Base-by-base conservation (phyloP, 805 yeast genomes). In the Lipomyces mesembrius region DNA sequence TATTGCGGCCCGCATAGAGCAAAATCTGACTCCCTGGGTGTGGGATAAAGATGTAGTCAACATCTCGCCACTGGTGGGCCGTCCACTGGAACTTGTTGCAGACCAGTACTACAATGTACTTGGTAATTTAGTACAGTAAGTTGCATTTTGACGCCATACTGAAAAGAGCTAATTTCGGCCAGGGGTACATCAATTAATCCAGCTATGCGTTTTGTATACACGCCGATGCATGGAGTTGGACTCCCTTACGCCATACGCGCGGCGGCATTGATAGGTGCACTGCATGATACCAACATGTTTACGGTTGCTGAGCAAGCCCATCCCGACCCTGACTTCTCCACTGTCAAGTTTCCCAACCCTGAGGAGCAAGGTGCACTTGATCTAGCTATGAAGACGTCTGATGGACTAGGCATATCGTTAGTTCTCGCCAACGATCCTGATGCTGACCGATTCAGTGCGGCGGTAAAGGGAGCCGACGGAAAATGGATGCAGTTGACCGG, bases 221-320 rank as follows among this genome's bases (percentile, higher is more conserved):
- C 98, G 0, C 96, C 98, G 27, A 87, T 94, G 88, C 98, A 94
- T 77, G 99, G 99, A 9, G 97, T 94, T 7, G 99, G 99, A 0
- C 79, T 82, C 32, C 88, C 87, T 56, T 84, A 87, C 32, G 87
- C 89, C 53, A 74, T 75, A 3, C 75, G 79, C 55, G 79, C 86
- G 0, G 74, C 83, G 39, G 68, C 75, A 8, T 71, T 79, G 11
- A 74, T 85, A 25, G 83, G 80, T 0, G 75, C 79, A 2, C 74
- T 73, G 2, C 39, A 75, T 76, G 55, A 78, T 75, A 68, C 55
- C 71, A 11, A 73, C 17, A 65, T 82, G 59, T 71, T 77, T 1
- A 75, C 79, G n/a, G 96, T 91, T 0, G 70, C 76, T 0, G 85
- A 86, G 70, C 99, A 94, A 76, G 81, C 82, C 3, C 25, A 69